Evolutionary conservation across 1,284 basidiomycete genomes (phyloP), one percentile per base, ranked within the genome.

Genomic region (Malassezia brasiliensis): DNA sequence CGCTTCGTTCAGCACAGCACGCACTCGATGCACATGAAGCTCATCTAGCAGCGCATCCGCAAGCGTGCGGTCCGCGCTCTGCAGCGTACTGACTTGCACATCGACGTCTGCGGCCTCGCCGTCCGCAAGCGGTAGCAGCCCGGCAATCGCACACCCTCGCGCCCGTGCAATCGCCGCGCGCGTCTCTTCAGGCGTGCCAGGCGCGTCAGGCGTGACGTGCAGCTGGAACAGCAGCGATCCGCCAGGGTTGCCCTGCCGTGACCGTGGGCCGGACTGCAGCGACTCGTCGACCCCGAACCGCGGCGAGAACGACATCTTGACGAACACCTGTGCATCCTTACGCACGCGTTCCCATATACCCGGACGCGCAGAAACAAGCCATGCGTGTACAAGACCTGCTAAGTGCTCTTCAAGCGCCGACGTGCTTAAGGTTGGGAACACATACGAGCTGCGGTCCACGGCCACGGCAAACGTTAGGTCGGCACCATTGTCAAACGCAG

Each of bases 371-470:
- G 35, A 25, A 1, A 41, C 40, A 22, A 57, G 55, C 50, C 45
- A 48, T 32, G 19, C 1, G 19, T 31, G 20, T 10, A 52, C 46
- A 6, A 52, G 39, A 3, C 4, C 3, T 12, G 31, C 64, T 0
- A 69, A 50, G 31, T 69, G 56, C 3, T 60, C 51, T 41, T 67
- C 65, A 45, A 72, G 56, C 11, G 54, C 48, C 22, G 50, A 52
- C 19, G 66, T 62, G 51, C 63, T 69, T 35, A 72, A 54, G 11
- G 61, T 65, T 3, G 70, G 70, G 12, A 72, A 51, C 47, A 66
- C 60, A 60, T 69, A 72, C n/a, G 62, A 64, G 14, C 62, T 62
- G 5, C 70, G 60, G 34, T 72, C 70, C 35, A 69, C 67, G 20
- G 65, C 53, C 5, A 45, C 42, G 8, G 25, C 15, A 50, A 62